Conservation (phyloP, 2,329 filamentous ascomycete species). For the Coniochaeta prunicola region DNA sequence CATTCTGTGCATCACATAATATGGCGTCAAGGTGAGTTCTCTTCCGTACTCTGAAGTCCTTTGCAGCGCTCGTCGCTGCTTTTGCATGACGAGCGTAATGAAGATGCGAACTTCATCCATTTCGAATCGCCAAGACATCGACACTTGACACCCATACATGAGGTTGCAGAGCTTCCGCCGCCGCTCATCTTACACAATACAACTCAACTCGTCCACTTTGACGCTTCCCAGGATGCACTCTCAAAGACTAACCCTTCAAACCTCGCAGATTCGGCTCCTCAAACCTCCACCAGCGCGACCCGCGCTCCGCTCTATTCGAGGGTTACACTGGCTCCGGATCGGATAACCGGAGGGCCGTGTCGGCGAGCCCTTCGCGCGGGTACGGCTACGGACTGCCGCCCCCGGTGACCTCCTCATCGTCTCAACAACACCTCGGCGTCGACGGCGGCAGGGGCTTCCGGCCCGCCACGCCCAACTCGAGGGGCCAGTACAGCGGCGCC, state of each 20-base stretch:
- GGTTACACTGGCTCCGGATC: constrained; percentile 49
- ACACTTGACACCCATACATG: no score
- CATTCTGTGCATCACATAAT: background rate
- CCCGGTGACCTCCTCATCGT: constrained; percentile 10
- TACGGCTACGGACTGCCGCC: constrained; percentile 40
- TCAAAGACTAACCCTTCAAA: background rate
- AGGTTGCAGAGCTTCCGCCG: no score
- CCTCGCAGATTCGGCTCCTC: constrained; percentile 55
- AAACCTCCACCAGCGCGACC: constrained; percentile 66
- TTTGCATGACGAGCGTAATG: background rate
- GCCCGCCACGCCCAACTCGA: constrained; percentile 64
- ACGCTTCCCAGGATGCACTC: no score
- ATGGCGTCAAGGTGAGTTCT: constrained; percentile 16
- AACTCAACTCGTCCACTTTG: no score
- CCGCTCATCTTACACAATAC: no score
- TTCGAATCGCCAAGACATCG: no score
- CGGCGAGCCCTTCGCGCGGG: constrained; percentile 33
- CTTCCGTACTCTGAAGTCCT: background rate
- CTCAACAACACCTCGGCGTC: constrained; percentile 23
- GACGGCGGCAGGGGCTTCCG: constrained; percentile 39
- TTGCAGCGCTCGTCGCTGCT: background rate
- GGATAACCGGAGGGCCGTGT: constrained; percentile 28
- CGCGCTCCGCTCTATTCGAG: constrained; percentile 67
- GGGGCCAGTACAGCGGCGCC: constrained; percentile 87
- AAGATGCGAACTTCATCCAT: no score